Evolutionary conservation across 2,329 filamentous ascomycete genomes (phyloP).

Genomic region (Cercospora sp.): DNA sequence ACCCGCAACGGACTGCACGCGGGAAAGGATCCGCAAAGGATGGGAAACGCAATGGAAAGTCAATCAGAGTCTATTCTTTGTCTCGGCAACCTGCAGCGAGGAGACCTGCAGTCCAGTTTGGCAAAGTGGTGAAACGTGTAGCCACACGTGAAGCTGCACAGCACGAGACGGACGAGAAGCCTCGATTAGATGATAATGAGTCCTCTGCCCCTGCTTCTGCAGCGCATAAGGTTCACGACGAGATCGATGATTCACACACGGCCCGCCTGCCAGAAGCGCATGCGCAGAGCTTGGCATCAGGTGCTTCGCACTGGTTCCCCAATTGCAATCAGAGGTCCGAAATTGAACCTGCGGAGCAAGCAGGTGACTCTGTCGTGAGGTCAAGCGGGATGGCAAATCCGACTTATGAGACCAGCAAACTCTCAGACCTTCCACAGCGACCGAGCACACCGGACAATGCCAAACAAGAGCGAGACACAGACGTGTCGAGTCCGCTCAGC

Average conservation of each 20-base stretch:
- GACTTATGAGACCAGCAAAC: background rate
- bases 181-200: background rate
- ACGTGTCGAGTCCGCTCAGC: background rate
- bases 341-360: background rate
- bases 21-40: background rate
- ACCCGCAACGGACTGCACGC: background rate
- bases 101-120: background rate
- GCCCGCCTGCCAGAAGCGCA: background rate
- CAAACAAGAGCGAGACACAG: background rate
- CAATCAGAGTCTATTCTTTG: background rate
- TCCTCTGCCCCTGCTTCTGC: background rate
- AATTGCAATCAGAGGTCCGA: background rate
- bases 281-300: background rate
- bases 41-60: background rate
- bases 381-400: background rate
- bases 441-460: background rate
- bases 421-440: background rate
- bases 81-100: background rate
- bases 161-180: background rate
- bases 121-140: background rate
- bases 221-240: background rate
- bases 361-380: background rate
- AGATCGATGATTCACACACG: background rate
- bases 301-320: background rate
- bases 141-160: background rate